A percentile compares a stretch with the other conserved stretches of the same genome.
Conservation (phyloP, 257 asterid species). For the Solanum peruvianum region DNA sequence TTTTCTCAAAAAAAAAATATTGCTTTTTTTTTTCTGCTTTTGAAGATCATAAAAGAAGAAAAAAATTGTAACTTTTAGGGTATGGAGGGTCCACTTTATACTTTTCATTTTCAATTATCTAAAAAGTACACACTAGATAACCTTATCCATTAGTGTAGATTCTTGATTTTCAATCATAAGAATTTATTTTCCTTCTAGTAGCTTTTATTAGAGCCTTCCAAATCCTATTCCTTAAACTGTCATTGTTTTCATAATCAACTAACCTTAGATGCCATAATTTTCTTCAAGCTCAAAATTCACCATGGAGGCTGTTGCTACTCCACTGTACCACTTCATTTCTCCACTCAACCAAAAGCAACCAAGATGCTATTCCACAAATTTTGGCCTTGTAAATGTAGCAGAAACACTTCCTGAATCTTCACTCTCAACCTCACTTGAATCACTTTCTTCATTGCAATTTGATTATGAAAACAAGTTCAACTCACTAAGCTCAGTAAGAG, state of each 20-base stretch:
- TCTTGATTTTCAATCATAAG: neutral
- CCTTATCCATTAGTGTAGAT: slow-evolving; percentile 22
- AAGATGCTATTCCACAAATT: slow-evolving; percentile 6
- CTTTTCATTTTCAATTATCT: neutral
- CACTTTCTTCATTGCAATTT: slow-evolving; percentile 5
- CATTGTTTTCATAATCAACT: neutral
- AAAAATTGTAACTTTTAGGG: neutral
- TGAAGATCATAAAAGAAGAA: neutral
- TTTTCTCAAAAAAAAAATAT: too few relatives aligned
- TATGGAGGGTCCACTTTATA: neutral
- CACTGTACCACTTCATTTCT: slow-evolving; percentile 16
- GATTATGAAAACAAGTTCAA: slow-evolving; percentile 7
- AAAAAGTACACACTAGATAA: neutral
- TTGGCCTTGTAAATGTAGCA: slow-evolving; percentile 18
- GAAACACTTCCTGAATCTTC: slow-evolving; percentile 15
- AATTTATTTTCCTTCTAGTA: neutral
- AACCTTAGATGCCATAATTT: neutral
- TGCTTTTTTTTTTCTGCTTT: neutral
- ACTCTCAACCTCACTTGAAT: slow-evolving; percentile 4
- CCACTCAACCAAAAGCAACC: slow-evolving; percentile 3
- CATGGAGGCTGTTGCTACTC: slow-evolving; percentile 33
- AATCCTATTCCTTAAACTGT: neutral
- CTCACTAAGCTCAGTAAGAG: slow-evolving; percentile 22
- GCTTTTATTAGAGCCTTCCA: neutral
- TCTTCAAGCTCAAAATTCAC: neutral